Percentiles rank a stretch among this genome's conserved stretches.
Conservation (phyloP, 306 rosid species). For the Cucurbita maxima region DNA sequence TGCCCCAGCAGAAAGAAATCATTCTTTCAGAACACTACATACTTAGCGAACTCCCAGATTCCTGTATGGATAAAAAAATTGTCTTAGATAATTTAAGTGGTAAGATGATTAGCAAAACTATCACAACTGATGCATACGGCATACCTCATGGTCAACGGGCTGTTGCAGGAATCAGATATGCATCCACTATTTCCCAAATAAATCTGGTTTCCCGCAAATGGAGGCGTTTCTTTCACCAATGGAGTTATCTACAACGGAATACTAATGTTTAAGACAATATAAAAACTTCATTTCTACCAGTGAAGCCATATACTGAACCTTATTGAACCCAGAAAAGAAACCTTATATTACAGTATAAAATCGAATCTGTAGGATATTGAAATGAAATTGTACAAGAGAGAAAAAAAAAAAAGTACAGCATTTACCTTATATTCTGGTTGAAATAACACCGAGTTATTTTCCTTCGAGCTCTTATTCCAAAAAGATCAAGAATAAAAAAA, state of each 20-base stretch:
- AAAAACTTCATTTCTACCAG: background rate
- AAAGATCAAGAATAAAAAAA: slow-evolving; percentile 8
- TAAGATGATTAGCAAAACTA: background rate
- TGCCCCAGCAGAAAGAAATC: slow-evolving; percentile 11
- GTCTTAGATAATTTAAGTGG: background rate
- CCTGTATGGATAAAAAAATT: slow-evolving; percentile 23
- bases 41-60: slow-evolving; percentile 50
- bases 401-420: background rate
- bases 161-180: slow-evolving; percentile 17
- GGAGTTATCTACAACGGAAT: slow-evolving; percentile 21
- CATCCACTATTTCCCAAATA: slow-evolving; percentile 25
- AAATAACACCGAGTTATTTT: slow-evolving; percentile 49
- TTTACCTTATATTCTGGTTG: slow-evolving; percentile 49
- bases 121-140: background rate
- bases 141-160: slow-evolving; percentile 31
- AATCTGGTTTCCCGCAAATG: slow-evolving; percentile 35
- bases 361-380: background rate
- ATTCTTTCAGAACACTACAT: slow-evolving; percentile 5
- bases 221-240: slow-evolving; percentile 35
- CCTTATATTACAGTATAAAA: background rate
- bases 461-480: slow-evolving; percentile 82
- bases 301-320: background rate
- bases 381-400: background rate
- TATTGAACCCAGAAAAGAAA: background rate
- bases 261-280: background rate